A percentile compares a stretch with the other conserved stretches of the same genome.
phyloP scores from a whole-genome alignment of 1,139 yeast species.

The Yamadazyma triangularis region DNA sequence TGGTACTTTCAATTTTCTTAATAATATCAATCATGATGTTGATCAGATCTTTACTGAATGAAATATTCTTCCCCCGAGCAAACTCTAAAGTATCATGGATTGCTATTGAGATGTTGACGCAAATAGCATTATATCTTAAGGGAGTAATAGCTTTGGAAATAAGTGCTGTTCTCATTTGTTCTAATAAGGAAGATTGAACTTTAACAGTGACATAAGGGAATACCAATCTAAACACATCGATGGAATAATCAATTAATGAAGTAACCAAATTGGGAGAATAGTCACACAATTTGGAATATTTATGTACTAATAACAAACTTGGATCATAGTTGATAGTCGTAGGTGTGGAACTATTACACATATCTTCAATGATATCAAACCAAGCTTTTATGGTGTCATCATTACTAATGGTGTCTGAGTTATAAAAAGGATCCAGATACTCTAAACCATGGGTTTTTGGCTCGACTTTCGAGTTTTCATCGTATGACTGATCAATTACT shows the following conservation, averaged over 20 bases:
- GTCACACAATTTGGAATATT: slow-evolving; percentile 21
- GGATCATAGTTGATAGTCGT: slow-evolving; percentile 35
- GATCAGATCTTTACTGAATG: slow-evolving; percentile 44
- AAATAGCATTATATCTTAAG: slow-evolving; percentile 44
- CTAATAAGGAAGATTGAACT: slow-evolving; percentile 81
- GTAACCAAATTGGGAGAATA: slow-evolving; percentile 37
- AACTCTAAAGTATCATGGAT: slow-evolving; percentile 52
- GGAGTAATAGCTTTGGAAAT: slow-evolving; percentile 27
- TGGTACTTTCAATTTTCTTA: slow-evolving; percentile 40
- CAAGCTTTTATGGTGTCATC: slow-evolving; percentile 14
- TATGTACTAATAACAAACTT: slow-evolving; percentile 20
- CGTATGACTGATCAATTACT: slow-evolving; percentile 22
- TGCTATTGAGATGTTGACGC: slow-evolving; percentile 60
- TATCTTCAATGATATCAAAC: slow-evolving; percentile 30
- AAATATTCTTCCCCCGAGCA: slow-evolving; percentile 19
- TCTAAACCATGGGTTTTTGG: slow-evolving; percentile 3
- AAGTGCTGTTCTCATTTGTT: slow-evolving; percentile 61
- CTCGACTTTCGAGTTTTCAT: slow-evolving; percentile 8
- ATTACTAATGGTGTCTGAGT: not conserved
- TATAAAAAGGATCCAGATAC: slow-evolving; percentile 15
- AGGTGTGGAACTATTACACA: slow-evolving; percentile 20
- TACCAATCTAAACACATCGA: slow-evolving; percentile 67
- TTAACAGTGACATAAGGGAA: slow-evolving; percentile 75
- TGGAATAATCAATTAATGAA: slow-evolving; percentile 68
- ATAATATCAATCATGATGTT: slow-evolving; percentile 55